Evolutionary conservation across 78 protist species (phyloP), one percentile per base, ranked within the genome.

Genomic region (Protostelium mycophagum): DNA sequence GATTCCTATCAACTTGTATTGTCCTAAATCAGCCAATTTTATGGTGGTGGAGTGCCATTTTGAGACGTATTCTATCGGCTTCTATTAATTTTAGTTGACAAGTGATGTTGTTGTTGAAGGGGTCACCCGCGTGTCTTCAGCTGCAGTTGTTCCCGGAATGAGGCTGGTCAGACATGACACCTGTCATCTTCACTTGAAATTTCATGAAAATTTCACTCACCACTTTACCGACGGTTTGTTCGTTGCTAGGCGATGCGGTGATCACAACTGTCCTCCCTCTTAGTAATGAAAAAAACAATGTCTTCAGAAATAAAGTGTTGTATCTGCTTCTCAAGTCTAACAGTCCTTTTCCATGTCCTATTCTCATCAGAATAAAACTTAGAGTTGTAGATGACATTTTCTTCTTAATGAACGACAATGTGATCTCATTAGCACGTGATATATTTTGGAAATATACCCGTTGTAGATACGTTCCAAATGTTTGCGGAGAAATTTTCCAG

Each of bases 251-350:
- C 9, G 35, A n/a, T 31, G 91, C 96, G 10, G 88, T 34, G 51
- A 94, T 87, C 10, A 94, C 37, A 38, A 94, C 88, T 16, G 96
- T 88, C 34, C 96, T 35, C 0, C 96, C 96, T 39, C 86, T 91
- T 28, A 94, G 89, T 25, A 94, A 38, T 10, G 96, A 93, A 37
- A 88, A 94, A 36, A 91, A 25, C 16, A 51, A 5, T 5, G 73
- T 51, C 16, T 16, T 51, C 73, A 51, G 16, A 16, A 51, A 51
- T 16, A 51, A 51, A 16, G 31, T 51, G 73, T 51, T 51, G 73
- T 51, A 51, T 51, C 73, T 5, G 16, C 16, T 51, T 16, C 73
- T 51, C 73, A 51, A 16, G 16, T 51, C 73, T 5, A 51, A 16
- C 73, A 51, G 16, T 5, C 73, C 73, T 51, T 16, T 51, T 5